These are phyloP conservation scores for Luffa aegyptiaca DNA, from an alignment of 306 rosid species.

Conservation along the genomic window DNA sequence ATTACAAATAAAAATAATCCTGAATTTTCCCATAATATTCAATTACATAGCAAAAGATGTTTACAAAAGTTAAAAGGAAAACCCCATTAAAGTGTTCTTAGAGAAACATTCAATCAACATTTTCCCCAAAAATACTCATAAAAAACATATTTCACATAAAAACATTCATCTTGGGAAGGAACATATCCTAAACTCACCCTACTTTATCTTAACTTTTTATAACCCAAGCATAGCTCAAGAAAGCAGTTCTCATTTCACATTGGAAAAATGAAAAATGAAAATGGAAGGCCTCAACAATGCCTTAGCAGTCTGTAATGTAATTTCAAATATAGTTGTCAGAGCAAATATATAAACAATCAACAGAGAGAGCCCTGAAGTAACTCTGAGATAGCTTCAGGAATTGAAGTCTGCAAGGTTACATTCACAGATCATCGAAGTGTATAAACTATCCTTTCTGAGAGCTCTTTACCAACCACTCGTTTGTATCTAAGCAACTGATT, in stretches of 20 bases:
- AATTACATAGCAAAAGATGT: background rate
- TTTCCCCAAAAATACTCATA: background rate
- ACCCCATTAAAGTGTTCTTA: background rate
- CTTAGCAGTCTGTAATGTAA: background rate
- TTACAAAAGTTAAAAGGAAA: too few species aligned
- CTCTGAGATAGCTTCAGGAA: background rate
- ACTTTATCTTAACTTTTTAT: background rate
- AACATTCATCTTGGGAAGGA: background rate
- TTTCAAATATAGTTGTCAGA: background rate
- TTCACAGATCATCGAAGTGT: conserved; percentile 25
- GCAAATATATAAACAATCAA: background rate
- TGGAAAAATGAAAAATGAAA: background rate
- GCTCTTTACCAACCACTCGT: conserved; percentile 53
- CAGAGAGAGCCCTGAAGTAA: background rate
- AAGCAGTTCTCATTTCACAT: background rate
- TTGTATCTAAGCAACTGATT: conserved; percentile 51
- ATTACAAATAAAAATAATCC: too few species aligned
- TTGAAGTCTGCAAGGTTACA: background rate
- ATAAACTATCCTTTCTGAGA: conserved; percentile 61
- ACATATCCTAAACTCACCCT: background rate
- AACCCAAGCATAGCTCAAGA: background rate
- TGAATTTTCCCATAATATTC: background rate
- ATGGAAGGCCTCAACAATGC: background rate
- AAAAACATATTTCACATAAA: background rate
- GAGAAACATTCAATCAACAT: background rate